Evolutionary conservation across 225 moss, liverwort and hornwort species (phyloP).

Genomic region (Neckera pumila): DNA sequence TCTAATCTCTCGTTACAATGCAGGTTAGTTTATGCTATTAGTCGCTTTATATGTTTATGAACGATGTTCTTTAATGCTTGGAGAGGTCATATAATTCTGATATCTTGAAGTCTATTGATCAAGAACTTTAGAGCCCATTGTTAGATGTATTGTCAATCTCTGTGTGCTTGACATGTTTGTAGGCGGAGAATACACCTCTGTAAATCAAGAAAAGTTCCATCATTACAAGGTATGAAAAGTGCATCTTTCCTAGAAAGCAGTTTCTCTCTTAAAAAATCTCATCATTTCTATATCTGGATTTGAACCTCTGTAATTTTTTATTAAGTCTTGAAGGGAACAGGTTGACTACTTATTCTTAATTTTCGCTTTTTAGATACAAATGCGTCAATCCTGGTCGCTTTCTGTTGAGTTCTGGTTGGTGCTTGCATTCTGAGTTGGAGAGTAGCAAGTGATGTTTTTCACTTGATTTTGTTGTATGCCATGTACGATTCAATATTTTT

Average conservation of each 20-base stretch:
- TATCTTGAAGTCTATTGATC: neutral
- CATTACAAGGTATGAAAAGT: constrained; percentile 57
- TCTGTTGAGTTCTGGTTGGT: neutral
- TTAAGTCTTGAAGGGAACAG: neutral
- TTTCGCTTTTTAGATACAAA: neutral
- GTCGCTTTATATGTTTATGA: neutral
- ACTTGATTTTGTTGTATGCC: neutral
- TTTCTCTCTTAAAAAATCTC: neutral
- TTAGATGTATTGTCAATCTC: neutral
- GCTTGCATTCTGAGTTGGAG: neutral
- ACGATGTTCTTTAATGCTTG: neutral
- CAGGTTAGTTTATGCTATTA: neutral
- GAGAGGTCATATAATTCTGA: neutral
- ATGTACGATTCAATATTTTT: neutral
- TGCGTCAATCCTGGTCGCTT: neutral
- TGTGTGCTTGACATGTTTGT: constrained; percentile 9
- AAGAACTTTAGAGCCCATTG: neutral
- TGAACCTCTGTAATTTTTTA: neutral
- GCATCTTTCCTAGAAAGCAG: neutral
- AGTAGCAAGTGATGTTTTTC: neutral
- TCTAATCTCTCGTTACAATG: neutral
- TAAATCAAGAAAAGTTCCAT: constrained; percentile 85
- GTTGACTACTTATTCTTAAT: neutral
- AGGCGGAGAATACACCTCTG: constrained; percentile 82
- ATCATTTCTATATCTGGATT: neutral